These are phyloP conservation scores for Groenewaldozyma tartarivorans DNA, from an alignment of 805 yeast genomes.

Conservation along the genomic window DNA sequence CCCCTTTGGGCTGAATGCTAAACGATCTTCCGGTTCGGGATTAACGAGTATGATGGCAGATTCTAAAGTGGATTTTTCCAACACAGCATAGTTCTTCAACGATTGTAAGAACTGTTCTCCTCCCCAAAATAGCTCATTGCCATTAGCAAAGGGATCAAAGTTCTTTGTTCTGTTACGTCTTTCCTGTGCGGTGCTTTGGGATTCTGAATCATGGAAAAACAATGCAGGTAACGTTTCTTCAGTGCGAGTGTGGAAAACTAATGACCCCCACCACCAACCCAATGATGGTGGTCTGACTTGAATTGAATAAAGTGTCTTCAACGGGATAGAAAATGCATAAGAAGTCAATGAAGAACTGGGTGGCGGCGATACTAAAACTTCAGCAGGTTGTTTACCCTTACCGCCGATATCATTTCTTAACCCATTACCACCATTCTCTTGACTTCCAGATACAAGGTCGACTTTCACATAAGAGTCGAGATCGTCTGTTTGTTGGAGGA, in stretches of 20 bases:
- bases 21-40: slow-evolving; percentile 59
- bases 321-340: slow-evolving; percentile 58
- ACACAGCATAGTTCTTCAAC: slow-evolving; percentile 44
- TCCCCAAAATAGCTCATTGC: slow-evolving; percentile 72
- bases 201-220: slow-evolving; percentile 87
- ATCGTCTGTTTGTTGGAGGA: slow-evolving; percentile 38
- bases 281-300: slow-evolving; percentile 76
- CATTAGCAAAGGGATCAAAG: slow-evolving; percentile 60
- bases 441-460: slow-evolving; percentile 31
- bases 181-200: slow-evolving; percentile 59
- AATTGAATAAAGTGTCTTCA: slow-evolving; percentile 59
- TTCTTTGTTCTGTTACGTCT: slow-evolving; percentile 49
- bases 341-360: slow-evolving; percentile 42
- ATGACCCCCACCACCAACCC: slow-evolving; percentile 90
- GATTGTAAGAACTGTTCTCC: slow-evolving; percentile 65
- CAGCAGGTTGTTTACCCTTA: no score
- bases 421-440: background rate
- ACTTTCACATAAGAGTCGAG: slow-evolving; percentile 37
- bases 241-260: slow-evolving; percentile 56
- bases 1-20: slow-evolving; percentile 44
- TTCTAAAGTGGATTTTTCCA: slow-evolving; percentile 64
- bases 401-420: no score
- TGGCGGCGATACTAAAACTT: slow-evolving; percentile 41
- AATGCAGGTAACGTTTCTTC: slow-evolving; percentile 66
- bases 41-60: slow-evolving; percentile 65